phyloP scores from a whole-genome alignment of 345 rosid species.

The Cardamine resedifolia region DNA sequence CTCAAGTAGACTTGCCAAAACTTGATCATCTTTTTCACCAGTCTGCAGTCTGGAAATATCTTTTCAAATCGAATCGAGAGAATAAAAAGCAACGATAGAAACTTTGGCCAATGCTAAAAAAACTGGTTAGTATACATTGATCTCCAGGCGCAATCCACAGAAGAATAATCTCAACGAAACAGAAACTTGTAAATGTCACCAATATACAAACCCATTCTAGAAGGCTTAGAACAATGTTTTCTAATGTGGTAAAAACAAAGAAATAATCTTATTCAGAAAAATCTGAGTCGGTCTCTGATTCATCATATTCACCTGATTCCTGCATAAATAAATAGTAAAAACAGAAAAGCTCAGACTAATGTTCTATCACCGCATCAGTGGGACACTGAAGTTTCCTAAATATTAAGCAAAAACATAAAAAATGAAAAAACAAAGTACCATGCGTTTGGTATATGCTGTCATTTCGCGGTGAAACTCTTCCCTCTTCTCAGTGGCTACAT shows the following conservation, averaged over 20 bases:
- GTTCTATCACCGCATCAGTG: background rate
- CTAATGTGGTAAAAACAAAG: conserved; percentile 26
- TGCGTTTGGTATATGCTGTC: conserved; percentile 65
- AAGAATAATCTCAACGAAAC: conserved; percentile 5
- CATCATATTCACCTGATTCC: conserved; percentile 69
- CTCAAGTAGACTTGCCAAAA: background rate
- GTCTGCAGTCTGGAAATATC: background rate
- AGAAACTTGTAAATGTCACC: conserved; percentile 13
- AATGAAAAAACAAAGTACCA: conserved; percentile 41
- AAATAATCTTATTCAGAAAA: conserved; percentile 48
- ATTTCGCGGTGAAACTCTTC: conserved; percentile 79
- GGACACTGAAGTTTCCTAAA: background rate
- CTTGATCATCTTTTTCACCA: conserved; percentile 8
- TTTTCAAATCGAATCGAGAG: conserved; percentile 1
- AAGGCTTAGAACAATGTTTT: conserved; percentile 23
- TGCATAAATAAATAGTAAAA: conserved; percentile 36
- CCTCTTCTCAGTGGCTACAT: conserved; percentile 82
- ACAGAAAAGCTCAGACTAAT: conserved; percentile 5
- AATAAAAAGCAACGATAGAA: background rate
- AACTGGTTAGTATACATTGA: conserved; percentile 24
- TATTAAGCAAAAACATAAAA: background rate
- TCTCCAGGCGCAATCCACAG: background rate
- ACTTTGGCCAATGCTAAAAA: conserved; percentile 9
- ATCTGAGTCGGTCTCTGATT: conserved; percentile 65
- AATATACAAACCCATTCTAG: conserved; percentile 24